Conservation (phyloP, 2,329 filamentous ascomycete species). For the Fusarium sp. region DNA sequence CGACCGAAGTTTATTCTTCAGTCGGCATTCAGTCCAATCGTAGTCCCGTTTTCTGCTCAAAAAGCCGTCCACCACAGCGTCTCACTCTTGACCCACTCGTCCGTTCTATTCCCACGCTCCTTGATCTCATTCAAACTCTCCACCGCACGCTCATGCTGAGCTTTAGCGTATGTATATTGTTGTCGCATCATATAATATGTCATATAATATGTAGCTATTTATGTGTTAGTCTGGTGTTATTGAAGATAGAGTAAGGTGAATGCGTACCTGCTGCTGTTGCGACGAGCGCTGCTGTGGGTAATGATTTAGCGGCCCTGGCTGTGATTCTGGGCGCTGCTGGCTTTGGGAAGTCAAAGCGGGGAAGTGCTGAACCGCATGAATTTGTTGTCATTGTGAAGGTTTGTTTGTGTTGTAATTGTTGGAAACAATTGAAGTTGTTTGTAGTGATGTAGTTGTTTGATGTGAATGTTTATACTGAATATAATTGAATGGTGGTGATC, state of each 20-base stretch:
- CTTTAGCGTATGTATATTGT: neutral
- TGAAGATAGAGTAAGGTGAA: fast-evolving
- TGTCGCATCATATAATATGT: neutral
- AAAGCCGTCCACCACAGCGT: slow-evolving; percentile 5
- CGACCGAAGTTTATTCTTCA: neutral
- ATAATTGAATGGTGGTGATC: neutral
- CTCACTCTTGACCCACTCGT: neutral
- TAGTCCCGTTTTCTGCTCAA: neutral
- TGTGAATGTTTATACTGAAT: neutral
- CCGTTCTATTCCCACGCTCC: neutral
- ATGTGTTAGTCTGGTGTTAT: neutral
- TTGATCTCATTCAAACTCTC: neutral
- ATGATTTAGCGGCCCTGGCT: neutral
- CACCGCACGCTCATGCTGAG: neutral
- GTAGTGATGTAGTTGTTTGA: neutral
- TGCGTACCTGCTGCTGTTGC: slow-evolving; percentile 3
- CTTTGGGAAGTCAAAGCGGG: slow-evolving; percentile 4
- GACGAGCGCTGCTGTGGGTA: slow-evolving; percentile 3
- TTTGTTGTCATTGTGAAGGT: slow-evolving; percentile 3
- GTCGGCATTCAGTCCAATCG: no score
- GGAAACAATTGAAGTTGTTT: neutral
- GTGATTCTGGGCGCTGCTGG: neutral
- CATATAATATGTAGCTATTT: neutral
- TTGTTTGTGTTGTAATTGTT: neutral
- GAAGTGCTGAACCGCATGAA: neutral